phyloP scores from a whole-genome alignment of 768 basidiomycete species.

The Xerocomellus dryophilus region DNA sequence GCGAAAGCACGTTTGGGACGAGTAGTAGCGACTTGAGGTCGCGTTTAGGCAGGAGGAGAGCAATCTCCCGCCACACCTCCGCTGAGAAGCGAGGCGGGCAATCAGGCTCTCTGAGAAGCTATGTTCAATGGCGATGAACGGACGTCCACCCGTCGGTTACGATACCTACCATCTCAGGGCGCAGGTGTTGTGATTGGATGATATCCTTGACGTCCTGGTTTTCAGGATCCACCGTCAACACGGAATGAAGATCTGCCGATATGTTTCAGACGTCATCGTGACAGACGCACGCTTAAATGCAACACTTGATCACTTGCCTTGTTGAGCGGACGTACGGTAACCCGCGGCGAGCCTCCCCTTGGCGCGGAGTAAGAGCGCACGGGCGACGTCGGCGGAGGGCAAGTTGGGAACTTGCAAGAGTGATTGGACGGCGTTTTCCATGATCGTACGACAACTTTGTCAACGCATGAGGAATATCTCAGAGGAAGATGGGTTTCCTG shows the following conservation, averaged over 20 bases:
- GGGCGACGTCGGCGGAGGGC: conserved; percentile 49
- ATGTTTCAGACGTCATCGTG: conserved; percentile 4
- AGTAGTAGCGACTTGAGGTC: conserved; percentile 65
- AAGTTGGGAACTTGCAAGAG: conserved; percentile 57
- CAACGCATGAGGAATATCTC: conserved; percentile 2
- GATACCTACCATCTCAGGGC: conserved; percentile 53
- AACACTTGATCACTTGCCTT: conserved; percentile 42
- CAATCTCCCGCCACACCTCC: conserved; percentile 74
- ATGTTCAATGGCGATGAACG: conserved; percentile 1
- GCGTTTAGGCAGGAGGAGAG: conserved; percentile 54
- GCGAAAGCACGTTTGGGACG: conserved; percentile 64
- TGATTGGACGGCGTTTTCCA: conserved; percentile 75
- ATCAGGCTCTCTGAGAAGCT: conserved; percentile 37
- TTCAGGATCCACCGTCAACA: conserved; percentile 60
- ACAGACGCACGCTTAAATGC: not conserved
- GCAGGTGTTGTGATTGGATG: conserved; percentile 49
- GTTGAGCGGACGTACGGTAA: conserved; percentile 57
- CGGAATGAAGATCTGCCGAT: conserved; percentile 59
- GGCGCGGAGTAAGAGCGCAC: conserved; percentile 65
- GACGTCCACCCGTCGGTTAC: not conserved
- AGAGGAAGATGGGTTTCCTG: not conserved
- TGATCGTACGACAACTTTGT: conserved; percentile 50
- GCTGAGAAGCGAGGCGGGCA: conserved; percentile 55
- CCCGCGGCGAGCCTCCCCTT: conserved; percentile 61
- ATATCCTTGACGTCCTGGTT: conserved; percentile 66